These are phyloP conservation scores for Coniochaeta sp. DNA, from an alignment of 2,329 filamentous ascomycete species.

Conservation along the genomic window DNA sequence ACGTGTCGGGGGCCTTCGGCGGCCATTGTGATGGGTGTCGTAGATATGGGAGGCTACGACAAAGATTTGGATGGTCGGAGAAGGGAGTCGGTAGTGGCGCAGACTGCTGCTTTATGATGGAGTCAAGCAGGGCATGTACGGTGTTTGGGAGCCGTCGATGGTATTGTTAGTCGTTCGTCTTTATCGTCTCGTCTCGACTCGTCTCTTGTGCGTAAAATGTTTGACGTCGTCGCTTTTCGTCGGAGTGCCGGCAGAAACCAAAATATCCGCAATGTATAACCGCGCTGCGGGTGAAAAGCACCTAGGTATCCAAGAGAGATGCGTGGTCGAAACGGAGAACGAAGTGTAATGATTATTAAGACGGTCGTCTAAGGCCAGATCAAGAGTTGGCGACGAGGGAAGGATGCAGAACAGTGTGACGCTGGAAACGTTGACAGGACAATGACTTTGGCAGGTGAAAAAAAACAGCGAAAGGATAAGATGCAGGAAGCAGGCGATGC, in stretches of 20 bases:
- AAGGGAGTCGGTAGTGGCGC: background rate
- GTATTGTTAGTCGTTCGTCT: background rate
- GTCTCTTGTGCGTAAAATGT: background rate
- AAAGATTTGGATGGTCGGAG: background rate
- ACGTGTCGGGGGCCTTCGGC: slow-evolving; percentile 29
- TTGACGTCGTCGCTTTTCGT: background rate
- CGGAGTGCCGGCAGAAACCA: slow-evolving; percentile 1
- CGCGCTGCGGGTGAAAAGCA: background rate
- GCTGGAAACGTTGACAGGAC: background rate
- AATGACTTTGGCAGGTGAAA: background rate
- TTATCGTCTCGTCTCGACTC: background rate
- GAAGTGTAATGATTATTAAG: background rate
- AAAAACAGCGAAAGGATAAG: background rate
- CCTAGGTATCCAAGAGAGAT: background rate
- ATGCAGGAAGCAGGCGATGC: background rate
- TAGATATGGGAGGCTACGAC: background rate
- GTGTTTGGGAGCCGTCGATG: background rate
- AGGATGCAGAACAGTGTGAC: background rate
- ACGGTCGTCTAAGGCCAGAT: background rate
- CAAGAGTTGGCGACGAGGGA: background rate
- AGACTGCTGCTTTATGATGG: background rate
- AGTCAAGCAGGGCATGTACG: background rate
- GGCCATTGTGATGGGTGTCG: slow-evolving; percentile 15
- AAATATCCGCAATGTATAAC: background rate
- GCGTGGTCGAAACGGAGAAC: background rate